phyloP scores from a whole-genome alignment of 1,284 basidiomycete genomes.

The Cystobasidiaceae sp. region DNA sequence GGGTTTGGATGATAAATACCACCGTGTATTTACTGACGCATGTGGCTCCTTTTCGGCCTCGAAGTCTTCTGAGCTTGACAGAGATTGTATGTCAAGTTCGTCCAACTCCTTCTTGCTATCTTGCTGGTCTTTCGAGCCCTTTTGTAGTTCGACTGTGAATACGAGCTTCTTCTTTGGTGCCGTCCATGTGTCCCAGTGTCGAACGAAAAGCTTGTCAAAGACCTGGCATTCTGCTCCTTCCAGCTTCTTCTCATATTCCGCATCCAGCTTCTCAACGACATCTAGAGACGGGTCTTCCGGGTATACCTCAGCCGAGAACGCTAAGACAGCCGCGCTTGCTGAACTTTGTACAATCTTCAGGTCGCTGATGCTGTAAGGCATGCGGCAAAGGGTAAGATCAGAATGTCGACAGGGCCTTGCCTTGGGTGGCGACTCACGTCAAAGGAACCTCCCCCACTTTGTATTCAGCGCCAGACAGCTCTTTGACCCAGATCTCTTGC shows the following conservation, averaged over 20 bases:
- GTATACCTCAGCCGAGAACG: slow-evolving; percentile 40
- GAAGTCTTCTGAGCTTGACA: slow-evolving; percentile 19
- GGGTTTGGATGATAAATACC: slow-evolving; percentile 1
- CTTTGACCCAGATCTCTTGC: slow-evolving; percentile 34
- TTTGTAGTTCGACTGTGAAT: slow-evolving; percentile 60
- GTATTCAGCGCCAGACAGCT: slow-evolving; percentile 32
- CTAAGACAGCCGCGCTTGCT: slow-evolving; percentile 29
- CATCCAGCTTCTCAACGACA: slow-evolving; percentile 44
- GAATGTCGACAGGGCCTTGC: neutral
- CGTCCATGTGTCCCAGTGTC: slow-evolving; percentile 87
- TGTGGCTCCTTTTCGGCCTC: neutral
- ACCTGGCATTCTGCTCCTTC: slow-evolving; percentile 55
- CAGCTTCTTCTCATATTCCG: slow-evolving; percentile 31
- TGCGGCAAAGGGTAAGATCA: too few relatives aligned
- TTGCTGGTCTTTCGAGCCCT: slow-evolving; percentile 45
- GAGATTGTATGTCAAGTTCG: slow-evolving; percentile 24
- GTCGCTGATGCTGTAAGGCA: slow-evolving; percentile 35
- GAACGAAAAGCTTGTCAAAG: slow-evolving; percentile 67
- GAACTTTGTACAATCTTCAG: slow-evolving; percentile 28
- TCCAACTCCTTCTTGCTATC: slow-evolving; percentile 6
- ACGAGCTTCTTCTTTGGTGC: slow-evolving; percentile 62
- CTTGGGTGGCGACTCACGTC: slow-evolving; percentile 29
- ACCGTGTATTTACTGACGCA: neutral
- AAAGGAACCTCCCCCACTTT: slow-evolving; percentile 37
- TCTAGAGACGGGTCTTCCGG: slow-evolving; percentile 42